A percentile compares a stretch with the other conserved stretches of the same genome.
phyloP scores from a whole-genome alignment of 129 eudicot species.

The Centrapalus pauciflorus region DNA sequence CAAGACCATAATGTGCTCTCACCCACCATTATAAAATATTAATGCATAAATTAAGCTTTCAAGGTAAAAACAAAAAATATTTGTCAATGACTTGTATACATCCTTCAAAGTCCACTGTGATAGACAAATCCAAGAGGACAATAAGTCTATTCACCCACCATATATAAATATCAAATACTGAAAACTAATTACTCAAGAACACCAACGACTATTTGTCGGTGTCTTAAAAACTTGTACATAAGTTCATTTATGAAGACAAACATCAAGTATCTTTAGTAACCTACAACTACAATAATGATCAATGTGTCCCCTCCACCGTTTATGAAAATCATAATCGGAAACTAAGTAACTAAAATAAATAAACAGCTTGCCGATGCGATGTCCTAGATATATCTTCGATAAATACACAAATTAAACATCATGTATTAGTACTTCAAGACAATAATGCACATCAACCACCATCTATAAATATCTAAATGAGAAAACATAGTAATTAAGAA shows the following conservation, averaged over 20 bases:
- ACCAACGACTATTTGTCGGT: constrained; percentile 1
- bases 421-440: constrained; percentile 1
- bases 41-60: background rate
- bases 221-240: constrained; percentile 2
- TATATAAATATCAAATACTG: constrained; percentile 3
- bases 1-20: background rate
- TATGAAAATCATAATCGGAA: background rate
- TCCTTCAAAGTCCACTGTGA: constrained; percentile 8
- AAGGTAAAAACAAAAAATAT: background rate
- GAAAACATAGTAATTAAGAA: background rate
- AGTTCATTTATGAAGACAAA: background rate
- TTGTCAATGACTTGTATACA: background rate
- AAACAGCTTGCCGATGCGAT: background rate
- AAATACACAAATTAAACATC: constrained; percentile 1
- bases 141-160: constrained; percentile 15
- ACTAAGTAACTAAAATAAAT: background rate
- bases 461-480: background rate
- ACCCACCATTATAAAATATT: constrained; percentile 4
- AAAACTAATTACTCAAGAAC: constrained; percentile 16
- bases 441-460: constrained; percentile 13
- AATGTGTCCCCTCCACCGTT: background rate
- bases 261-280: background rate
- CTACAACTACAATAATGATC: constrained; percentile 1
- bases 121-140: constrained; percentile 3
- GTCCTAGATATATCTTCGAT: background rate